A percentile compares a stretch with the other conserved stretches of the same genome.
These are phyloP conservation scores for Globisporangium spinosum DNA, from an alignment of 352 stramenopile genomes.

Conservation along the genomic window DNA sequence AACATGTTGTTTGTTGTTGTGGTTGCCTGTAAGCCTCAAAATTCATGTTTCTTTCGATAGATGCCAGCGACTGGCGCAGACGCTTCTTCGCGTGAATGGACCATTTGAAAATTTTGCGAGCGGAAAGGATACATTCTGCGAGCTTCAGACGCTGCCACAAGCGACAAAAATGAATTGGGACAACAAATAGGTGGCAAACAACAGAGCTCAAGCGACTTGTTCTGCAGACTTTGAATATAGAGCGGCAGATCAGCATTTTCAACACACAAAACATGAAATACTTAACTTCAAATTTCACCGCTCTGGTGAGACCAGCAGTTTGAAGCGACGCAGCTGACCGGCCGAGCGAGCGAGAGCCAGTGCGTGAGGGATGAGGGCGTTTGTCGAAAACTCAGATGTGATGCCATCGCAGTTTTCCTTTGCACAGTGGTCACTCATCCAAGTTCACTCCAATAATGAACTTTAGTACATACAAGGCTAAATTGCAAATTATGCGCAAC, in stretches of 20 bases:
- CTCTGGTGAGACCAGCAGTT: neutral
- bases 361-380: neutral
- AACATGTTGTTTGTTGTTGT: neutral
- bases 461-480: too few species aligned
- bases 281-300: neutral
- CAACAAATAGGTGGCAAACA: neutral
- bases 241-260: too few species aligned
- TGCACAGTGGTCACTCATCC: neutral
- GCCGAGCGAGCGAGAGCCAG: neutral
- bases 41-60: too few species aligned
- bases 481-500: neutral
- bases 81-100: neutral
- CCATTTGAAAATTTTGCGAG: neutral
- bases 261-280: neutral
- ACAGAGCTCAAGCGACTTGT: neutral
- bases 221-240: too few species aligned
- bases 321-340: neutral
- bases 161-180: neutral
- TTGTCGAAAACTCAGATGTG: constrained; percentile 6
- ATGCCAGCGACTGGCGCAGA: too few species aligned
- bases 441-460: neutral
- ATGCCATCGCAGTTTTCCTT: neutral
- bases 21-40: neutral
- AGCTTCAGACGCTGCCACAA: neutral
- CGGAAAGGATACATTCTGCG: neutral